phyloP scores from a whole-genome alignment of 306 rosid genomes.

The Glycine latifolia region DNA sequence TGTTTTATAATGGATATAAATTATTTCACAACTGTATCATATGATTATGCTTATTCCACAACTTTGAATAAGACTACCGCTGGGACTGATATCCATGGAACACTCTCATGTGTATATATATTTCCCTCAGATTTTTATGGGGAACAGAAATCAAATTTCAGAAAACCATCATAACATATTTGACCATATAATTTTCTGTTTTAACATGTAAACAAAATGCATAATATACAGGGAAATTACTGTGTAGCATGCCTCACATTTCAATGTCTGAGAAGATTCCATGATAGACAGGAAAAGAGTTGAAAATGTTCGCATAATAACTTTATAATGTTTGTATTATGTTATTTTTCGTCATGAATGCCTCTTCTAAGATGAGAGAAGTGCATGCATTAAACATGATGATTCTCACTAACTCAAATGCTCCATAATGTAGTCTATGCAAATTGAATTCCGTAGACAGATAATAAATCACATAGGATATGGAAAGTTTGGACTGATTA shows the following conservation, averaged over 20 bases:
- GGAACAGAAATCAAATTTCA: slow-evolving; percentile 38
- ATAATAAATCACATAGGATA: slow-evolving; percentile 10
- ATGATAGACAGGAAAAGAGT: not conserved
- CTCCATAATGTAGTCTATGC: not conserved
- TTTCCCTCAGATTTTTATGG: slow-evolving; percentile 39
- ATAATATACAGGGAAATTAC: slow-evolving; percentile 36
- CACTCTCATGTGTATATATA: slow-evolving; percentile 20
- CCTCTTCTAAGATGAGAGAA: slow-evolving; percentile 12
- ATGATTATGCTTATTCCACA: slow-evolving; percentile 41
- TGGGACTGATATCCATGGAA: slow-evolving; percentile 22
- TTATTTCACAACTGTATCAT: slow-evolving; percentile 28
- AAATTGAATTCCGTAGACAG: not conserved
- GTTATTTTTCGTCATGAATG: slow-evolving; percentile 32
- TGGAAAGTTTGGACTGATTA: not conserved
- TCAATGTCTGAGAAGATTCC: slow-evolving; percentile 19
- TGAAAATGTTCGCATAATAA: slow-evolving; percentile 15
- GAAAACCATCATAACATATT: slow-evolving; percentile 40
- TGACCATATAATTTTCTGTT: slow-evolving; percentile 27
- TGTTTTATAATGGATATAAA: slow-evolving; percentile 39
- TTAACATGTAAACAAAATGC: slow-evolving; percentile 30
- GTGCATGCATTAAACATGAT: slow-evolving; percentile 24
- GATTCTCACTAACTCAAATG: slow-evolving; percentile 4
- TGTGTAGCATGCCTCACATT: slow-evolving; percentile 20
- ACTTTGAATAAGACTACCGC: slow-evolving; percentile 37
- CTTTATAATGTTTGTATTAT: slow-evolving; percentile 33